Percentiles rank a stretch among this genome's conserved stretches.
Evolutionary conservation across 805 yeast genomes (phyloP).

Genomic region (Saturnispora gosingensis): DNA sequence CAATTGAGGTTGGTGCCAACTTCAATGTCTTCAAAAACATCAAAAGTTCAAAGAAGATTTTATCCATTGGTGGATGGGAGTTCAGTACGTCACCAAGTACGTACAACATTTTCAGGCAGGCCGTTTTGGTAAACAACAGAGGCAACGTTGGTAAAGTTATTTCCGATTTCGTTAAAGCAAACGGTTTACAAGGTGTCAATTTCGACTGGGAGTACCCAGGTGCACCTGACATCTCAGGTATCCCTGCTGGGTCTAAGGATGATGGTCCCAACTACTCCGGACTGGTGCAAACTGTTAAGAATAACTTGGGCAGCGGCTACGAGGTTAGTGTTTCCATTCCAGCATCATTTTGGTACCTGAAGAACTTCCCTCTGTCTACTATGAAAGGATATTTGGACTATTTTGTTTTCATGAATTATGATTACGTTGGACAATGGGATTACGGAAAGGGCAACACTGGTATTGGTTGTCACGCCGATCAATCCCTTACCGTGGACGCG

Average conservation of each 20-base stretch:
- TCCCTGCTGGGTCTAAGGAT: not conserved
- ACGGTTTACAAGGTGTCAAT: not conserved
- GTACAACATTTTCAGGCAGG: not conserved
- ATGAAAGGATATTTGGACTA: not conserved
- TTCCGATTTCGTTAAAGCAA: not conserved
- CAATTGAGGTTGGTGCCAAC: not conserved
- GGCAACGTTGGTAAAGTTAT: not conserved
- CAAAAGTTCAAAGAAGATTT: not conserved
- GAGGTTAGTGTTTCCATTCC: not conserved
- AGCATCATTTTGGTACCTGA: not conserved
- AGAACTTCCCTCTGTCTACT: not conserved
- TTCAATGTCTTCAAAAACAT: not conserved
- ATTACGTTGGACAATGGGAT: not conserved
- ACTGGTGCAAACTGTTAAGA: not conserved
- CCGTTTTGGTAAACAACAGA: not conserved
- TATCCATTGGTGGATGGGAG: not conserved
- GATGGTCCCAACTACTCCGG: not conserved
- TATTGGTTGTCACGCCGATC: not conserved
- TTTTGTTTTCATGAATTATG: not conserved
- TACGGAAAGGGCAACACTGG: not conserved
- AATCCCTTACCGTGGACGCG: not conserved
- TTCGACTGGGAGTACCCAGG: not conserved
- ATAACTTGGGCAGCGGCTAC: not conserved
- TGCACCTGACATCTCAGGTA: not conserved
- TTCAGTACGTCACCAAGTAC: not conserved